Percentiles rank a stretch among this genome's conserved stretches.
phyloP scores from a whole-genome alignment of 1,284 basidiomycete species.

The Leccinum fallax region DNA sequence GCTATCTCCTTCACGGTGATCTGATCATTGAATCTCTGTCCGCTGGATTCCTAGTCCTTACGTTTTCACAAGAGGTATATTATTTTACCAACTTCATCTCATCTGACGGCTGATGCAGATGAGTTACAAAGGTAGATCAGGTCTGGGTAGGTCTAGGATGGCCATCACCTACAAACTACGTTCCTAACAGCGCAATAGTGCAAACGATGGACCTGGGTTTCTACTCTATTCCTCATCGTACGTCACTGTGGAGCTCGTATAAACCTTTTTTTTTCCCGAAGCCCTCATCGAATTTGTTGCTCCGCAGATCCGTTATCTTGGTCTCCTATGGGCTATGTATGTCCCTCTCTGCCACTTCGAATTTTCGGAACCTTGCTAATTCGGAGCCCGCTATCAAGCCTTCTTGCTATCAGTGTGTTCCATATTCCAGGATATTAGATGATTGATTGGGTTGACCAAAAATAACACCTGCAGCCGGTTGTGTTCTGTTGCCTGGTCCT shows the following conservation, averaged over 20 bases:
- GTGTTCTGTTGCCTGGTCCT: not conserved
- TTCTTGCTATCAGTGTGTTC: not conserved
- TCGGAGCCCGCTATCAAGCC: not conserved
- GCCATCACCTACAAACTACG: not conserved
- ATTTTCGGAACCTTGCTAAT: not conserved
- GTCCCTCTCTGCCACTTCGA: not conserved
- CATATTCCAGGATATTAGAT: not conserved
- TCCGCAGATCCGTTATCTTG: not conserved
- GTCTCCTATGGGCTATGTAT: not conserved
- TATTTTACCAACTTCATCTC: not conserved
- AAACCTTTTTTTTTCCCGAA: too few species aligned
- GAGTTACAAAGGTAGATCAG: not conserved
- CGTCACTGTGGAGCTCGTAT: not conserved
- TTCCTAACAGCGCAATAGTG: not conserved
- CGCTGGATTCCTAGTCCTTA: not conserved
- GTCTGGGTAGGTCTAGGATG: not conserved
- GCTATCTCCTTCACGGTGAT: not conserved
- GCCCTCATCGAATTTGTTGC: not conserved
- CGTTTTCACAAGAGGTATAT: not conserved
- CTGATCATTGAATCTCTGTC: not conserved
- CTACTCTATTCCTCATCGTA: not conserved
- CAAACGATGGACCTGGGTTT: not conserved
- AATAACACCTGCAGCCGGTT: not conserved
- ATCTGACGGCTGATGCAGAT: not conserved
- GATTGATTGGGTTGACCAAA: not conserved